Base-by-base conservation (phyloP, 78 protist genomes). In the Chrysochromulina tobinii region DNA sequence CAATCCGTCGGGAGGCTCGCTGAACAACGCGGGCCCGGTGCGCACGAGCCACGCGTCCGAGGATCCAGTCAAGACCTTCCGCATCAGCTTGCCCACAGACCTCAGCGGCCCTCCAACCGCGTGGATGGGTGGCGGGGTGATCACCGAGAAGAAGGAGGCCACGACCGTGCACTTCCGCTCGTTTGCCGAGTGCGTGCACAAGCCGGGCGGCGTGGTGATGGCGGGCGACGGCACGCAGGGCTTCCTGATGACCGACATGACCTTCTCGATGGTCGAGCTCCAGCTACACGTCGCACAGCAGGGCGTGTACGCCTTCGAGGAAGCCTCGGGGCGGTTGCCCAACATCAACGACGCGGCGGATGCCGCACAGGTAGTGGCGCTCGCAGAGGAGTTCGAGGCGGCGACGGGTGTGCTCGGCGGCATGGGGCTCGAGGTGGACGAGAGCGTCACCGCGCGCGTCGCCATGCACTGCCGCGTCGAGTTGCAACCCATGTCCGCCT, bases 341-440 rank as follows among this genome's bases (percentile, higher is more conserved):
- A 51, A 48, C 54, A 93, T 96, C 1, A n/a, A n/a, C 69, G 90
- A 95, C 87, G 7, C 67, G 72, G 93, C 72, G 14, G 95, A 95
- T 38, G 93, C 94, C 7, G 86, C 79, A 9, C 21, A 77, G 57
- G 93, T 94, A 4, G 50, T 96, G 21, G 77, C 57, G 68, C 72
- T 77, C 21, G 96, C 95, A n/a, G 58, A 55, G 77, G 92, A 81
- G 27, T 0, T 92, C 53, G 91, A 92, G 91, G 61, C 23, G 50
- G n/a, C 14, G 64, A 67, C 61, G 27, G 59, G 61, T 79, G 38
- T 61, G 83, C 11, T 3, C 25, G 83, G 9, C n/a, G 83, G 54
- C 23, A 5, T 8, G 58, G 38, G 38, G 38, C 12, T 21, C 54
- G 87, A 79, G 87, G 53, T 7, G 64, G 17, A 20, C 51, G 53